Evolutionary conservation across 2,329 filamentous ascomycete species (phyloP), one percentile per base, ranked within the genome.

Genomic region (Verticillium alfalfae): DNA sequence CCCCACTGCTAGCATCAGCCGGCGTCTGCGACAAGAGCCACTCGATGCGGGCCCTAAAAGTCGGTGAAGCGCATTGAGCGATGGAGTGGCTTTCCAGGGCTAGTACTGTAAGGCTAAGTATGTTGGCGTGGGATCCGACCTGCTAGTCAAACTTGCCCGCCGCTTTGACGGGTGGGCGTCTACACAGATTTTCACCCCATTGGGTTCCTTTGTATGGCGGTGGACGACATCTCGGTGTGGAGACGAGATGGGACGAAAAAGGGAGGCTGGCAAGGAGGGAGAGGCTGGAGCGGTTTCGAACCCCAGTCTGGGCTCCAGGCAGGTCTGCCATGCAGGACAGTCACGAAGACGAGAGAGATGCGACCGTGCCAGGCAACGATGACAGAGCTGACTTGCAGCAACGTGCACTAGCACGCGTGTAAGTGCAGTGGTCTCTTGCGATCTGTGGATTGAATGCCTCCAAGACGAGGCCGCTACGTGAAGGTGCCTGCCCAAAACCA

Each of bases 1-100:
- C 45, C 45, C 45, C 45, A 52, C 45, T 18, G n/a, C 45, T 52
- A 52, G 45, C 45, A 52, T 52, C 45, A 18, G 12, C 45, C 18
- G 45, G 45, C 45, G 45, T 26, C 18, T 52, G 18, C 45, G 45
- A 52, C 45, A 52, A 18, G 45, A 52, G 45, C 64, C 64, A 65
- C 61, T 62, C 61, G 45, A 60, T 65, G 64, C 64, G 64, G 64
- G 64, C 61, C 64, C 63, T 56, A 61, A 64, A 66, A 66, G 64
- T 66, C 64, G 64, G 64, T 66, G 64, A 65, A 65, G 64, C 58
- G 52, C 36, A 49, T 22, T 22, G 45, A 52, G 22, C n/a, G n/a
- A 18, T 45, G 39, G 15, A 45, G 39, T n/a, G 18, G 9, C 18
- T 52, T 22, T 18, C 18, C 45, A 52, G 18, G 45, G 45, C 45